Evolutionary conservation across 2,329 filamentous ascomycete species (phyloP), one percentile per base, ranked within the genome.

Genomic region (Exophiala calicioides): DNA sequence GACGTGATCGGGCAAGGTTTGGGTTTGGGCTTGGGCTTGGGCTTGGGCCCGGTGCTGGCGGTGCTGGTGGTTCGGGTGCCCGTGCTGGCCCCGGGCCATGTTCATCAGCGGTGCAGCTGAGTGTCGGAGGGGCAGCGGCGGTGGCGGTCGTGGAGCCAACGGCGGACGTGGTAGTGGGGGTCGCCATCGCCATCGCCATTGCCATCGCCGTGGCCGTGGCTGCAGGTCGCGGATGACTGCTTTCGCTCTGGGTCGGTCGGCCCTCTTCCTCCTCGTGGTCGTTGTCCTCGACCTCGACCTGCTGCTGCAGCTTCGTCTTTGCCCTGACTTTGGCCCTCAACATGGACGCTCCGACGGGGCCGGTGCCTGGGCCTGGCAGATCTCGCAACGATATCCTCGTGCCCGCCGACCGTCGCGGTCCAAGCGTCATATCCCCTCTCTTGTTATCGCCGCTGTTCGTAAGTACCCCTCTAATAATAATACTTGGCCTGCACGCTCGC

Each of bases 331-430:
- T 48, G 16, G 45, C 35, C 9, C 40, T 40, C 8, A 21, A 41
- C 37, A 38, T 52, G 16, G 31, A 45, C 12, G 50, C 26, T 20
- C 35, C 27, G 32, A 45, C 12, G 10, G 44, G 35, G 15, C 40
- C 40, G 6, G 45, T 30, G 10, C 12, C 24, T n/a, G 47, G 46
- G 8, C 16, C 39, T 42, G 49, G 40, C 18, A 52, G 31, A 30
- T 52, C 50, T 45, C 50, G 35, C 30, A 52, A 36, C 26, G 46
- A 45, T 26, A 34, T 39, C 36, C 38, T 43, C 18, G 27, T 51
- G 9, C 27, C 30, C 13, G 34, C 38, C 39, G 45, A 43, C 46
- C 50, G 40, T 29, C 45, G 40, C n/a, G 21, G 38, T 8, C 45
- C 50, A 27, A 48, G 45, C 33, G 50, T 52, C 50, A 52, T 52